Percentiles rank a stretch among this genome's conserved stretches.
These are phyloP conservation scores for Solanum medicagineum DNA, from an alignment of 257 asterid species.

Conservation along the genomic window DNA sequence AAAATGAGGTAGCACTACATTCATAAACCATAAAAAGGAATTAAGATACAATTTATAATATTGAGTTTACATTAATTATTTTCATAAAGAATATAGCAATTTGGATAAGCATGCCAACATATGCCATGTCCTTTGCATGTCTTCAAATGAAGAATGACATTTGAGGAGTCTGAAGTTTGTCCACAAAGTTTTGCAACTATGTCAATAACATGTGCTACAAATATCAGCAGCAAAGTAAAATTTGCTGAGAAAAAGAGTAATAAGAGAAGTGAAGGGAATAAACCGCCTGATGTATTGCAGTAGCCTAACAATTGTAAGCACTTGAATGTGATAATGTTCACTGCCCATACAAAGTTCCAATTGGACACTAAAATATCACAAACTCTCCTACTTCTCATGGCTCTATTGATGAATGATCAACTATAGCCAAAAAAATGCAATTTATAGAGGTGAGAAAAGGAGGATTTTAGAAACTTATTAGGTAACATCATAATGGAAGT, in stretches of 20 bases:
- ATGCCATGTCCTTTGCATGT: neutral
- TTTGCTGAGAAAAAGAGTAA: neutral
- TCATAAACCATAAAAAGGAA: neutral
- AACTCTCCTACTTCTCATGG: neutral
- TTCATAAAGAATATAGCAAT: neutral
- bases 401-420: neutral
- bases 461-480: too few relatives aligned
- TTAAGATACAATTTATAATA: neutral
- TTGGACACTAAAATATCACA: neutral
- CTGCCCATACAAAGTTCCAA: neutral
- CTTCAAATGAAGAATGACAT: neutral
- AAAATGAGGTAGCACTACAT: neutral
- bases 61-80: neutral
- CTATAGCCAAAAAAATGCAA: neutral
- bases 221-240: neutral
- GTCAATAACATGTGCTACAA: neutral
- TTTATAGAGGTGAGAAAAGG: neutral
- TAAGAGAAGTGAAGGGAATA: neutral
- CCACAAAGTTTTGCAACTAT: neutral
- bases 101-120: neutral
- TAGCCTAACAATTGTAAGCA: neutral
- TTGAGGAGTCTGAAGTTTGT: neutral
- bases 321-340: neutral
- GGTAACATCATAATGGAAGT: neutral
- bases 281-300: neutral